phyloP scores from a whole-genome alignment of 1,284 basidiomycete genomes.

The Sporisorium exsertum region DNA sequence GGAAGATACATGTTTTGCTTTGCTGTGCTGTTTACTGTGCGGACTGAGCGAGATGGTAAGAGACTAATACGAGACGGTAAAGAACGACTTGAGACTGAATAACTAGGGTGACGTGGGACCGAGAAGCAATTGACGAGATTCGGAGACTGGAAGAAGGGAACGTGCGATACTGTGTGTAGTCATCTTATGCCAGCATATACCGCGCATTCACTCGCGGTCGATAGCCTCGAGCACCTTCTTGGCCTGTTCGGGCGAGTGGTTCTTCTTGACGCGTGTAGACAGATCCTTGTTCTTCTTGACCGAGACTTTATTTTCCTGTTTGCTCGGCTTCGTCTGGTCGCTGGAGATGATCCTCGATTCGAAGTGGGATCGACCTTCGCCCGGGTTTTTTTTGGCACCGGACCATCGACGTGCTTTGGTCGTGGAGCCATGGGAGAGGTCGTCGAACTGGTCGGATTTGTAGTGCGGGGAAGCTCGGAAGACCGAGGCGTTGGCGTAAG shows the following conservation, averaged over 20 bases:
- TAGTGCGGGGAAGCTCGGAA: slow-evolving; percentile 36
- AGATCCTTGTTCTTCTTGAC: slow-evolving; percentile 51
- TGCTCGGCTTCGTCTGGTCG: slow-evolving; percentile 18
- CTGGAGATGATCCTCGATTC: slow-evolving; percentile 17
- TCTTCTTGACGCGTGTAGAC: slow-evolving; percentile 40
- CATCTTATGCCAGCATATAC: not conserved
- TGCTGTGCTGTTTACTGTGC: slow-evolving; percentile 8
- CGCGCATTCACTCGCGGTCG: slow-evolving; percentile 10
- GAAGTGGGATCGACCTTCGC: slow-evolving; percentile 37
- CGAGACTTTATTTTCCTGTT: slow-evolving; percentile 22
- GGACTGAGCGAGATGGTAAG: not conserved
- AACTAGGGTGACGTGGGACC: not conserved
- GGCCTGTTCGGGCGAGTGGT: slow-evolving; percentile 39
- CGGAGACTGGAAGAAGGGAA: not conserved
- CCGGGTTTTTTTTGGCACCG: slow-evolving; percentile 39
- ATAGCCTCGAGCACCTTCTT: slow-evolving; percentile 31
- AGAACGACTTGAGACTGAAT: not conserved
- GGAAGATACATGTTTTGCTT: not conserved
- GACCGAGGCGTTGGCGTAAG: slow-evolving; percentile 40
- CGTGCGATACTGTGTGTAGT: too few relatives aligned
- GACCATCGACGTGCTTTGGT: slow-evolving; percentile 42
- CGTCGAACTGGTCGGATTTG: slow-evolving; percentile 43
- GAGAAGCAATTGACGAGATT: not conserved
- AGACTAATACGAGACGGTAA: too few relatives aligned
- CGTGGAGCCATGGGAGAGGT: slow-evolving; percentile 44